These are phyloP conservation scores for Jatropha curcas DNA, from an alignment of 345 rosid species.

Conservation along the genomic window DNA sequence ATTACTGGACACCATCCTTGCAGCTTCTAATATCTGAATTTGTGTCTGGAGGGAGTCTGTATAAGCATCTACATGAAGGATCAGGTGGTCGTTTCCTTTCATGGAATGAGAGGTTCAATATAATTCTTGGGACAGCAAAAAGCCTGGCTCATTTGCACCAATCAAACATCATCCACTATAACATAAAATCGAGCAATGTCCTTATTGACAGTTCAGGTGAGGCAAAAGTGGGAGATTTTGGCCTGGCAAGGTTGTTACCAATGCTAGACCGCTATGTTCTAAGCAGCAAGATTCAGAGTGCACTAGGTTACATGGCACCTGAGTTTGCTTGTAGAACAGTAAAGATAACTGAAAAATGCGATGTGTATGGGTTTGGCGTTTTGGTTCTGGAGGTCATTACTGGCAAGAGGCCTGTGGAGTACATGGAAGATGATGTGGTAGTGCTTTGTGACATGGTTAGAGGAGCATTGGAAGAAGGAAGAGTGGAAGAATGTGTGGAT, in stretches of 20 bases:
- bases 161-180: slow-evolving; percentile 82
- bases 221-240: slow-evolving; percentile 90
- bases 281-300: slow-evolving; percentile 98
- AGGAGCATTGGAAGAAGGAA: slow-evolving; percentile 71
- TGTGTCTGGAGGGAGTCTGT: slow-evolving; percentile 80
- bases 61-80: slow-evolving; percentile 86
- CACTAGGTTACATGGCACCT: slow-evolving; percentile 98
- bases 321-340: slow-evolving; percentile 95
- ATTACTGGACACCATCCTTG: slow-evolving; percentile 94
- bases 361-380: slow-evolving; percentile 91
- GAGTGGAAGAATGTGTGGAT: slow-evolving; percentile 74
- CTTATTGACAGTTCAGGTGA: slow-evolving; percentile 76
- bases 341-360: slow-evolving; percentile 94
- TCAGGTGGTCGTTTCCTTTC: slow-evolving; percentile 56
- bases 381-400: slow-evolving; percentile 82
- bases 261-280: slow-evolving; percentile 87
- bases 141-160: slow-evolving; percentile 85
- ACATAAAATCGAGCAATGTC: slow-evolving; percentile 90
- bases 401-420: slow-evolving; percentile 90
- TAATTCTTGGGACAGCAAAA: slow-evolving; percentile 84
- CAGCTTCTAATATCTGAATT: slow-evolving; percentile 90
- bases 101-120: slow-evolving; percentile 86
- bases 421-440: slow-evolving; percentile 93
- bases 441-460: slow-evolving; percentile 90
- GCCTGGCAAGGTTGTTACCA: slow-evolving; percentile 85